These are phyloP conservation scores for Megacollybia marginata DNA, from an alignment of 768 basidiomycete species.

Conservation along the genomic window DNA sequence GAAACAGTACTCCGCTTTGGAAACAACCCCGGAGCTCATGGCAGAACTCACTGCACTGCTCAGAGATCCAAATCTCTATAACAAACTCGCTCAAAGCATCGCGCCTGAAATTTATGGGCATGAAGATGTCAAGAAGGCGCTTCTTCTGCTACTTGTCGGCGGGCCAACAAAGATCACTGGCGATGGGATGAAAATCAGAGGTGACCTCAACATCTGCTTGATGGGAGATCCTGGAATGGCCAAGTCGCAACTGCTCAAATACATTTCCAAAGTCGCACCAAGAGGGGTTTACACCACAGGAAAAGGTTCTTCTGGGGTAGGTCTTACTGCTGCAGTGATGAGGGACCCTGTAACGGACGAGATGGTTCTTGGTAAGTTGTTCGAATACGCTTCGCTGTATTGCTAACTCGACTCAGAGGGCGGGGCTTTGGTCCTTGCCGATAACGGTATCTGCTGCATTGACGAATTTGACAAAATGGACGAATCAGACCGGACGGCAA, in stretches of 20 bases:
- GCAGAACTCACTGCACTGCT: conserved; percentile 60
- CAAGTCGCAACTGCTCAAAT: conserved; percentile 95
- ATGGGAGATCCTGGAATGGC: conserved; percentile 99
- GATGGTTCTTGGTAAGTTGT: conserved; percentile 86
- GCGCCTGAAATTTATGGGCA: conserved; percentile 99
- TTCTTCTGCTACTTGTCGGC: conserved; percentile 86
- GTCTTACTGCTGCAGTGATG: conserved; percentile 98
- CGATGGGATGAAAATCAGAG: conserved; percentile 98
- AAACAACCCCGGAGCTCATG: conserved; percentile 79
- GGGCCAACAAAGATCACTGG: conserved; percentile 94
- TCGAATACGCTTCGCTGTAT: not conserved
- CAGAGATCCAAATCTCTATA: conserved; percentile 74
- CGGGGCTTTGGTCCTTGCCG: conserved; percentile 96
- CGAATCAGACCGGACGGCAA: conserved; percentile 92
- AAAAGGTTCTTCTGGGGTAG: conserved; percentile 96
- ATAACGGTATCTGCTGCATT: conserved; percentile 99
- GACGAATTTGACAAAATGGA: conserved; percentile 99
- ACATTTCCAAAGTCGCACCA: conserved; percentile 97
- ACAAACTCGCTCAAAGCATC: conserved; percentile 84
- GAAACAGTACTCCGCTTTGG: conserved; percentile 96
- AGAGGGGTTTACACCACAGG: conserved; percentile 98
- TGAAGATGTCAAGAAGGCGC: conserved; percentile 93
- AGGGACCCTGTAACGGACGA: conserved; percentile 98
- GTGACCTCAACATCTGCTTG: conserved; percentile 93
- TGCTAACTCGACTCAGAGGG: conserved; percentile 60